Conservation (phyloP, 179 eudicot species). For the Heliamphora pulchella region DNA sequence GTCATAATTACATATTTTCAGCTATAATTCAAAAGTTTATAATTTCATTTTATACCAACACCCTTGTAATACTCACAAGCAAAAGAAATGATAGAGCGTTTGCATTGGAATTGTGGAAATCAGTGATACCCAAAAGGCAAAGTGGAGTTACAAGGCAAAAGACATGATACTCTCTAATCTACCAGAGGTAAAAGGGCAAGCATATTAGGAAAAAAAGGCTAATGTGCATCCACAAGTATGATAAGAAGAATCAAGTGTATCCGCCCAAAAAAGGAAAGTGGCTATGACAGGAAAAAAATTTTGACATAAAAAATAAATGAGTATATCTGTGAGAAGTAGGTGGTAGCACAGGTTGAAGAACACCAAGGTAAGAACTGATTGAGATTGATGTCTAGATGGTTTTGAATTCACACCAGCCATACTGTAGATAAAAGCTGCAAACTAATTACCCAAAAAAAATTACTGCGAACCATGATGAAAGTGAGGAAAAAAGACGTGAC, state of each 20-base stretch:
- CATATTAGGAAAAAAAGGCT: background rate
- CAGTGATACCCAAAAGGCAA: background rate
- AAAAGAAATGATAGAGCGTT: background rate
- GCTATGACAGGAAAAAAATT: background rate
- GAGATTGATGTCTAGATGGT: background rate
- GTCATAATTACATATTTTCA: too few species aligned
- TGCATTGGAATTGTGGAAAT: background rate
- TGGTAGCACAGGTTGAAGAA: background rate
- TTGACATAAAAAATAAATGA: too few species aligned
- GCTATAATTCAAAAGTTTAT: too few species aligned
- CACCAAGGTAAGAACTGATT: background rate
- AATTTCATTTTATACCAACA: too few species aligned
- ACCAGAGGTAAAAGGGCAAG: background rate
- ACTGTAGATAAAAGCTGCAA: background rate
- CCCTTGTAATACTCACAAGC: too few species aligned
- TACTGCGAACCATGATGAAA: background rate
- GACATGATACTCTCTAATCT: background rate
- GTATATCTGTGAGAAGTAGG: too few species aligned
- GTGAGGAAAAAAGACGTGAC: background rate
- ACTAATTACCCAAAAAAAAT: background rate
- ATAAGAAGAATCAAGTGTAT: background rate
- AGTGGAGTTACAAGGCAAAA: background rate
- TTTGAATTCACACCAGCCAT: background rate
- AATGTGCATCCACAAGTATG: background rate
- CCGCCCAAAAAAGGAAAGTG: background rate